Base-by-base conservation (phyloP, 805 yeast genomes). In the Candida nanaspora region DNA sequence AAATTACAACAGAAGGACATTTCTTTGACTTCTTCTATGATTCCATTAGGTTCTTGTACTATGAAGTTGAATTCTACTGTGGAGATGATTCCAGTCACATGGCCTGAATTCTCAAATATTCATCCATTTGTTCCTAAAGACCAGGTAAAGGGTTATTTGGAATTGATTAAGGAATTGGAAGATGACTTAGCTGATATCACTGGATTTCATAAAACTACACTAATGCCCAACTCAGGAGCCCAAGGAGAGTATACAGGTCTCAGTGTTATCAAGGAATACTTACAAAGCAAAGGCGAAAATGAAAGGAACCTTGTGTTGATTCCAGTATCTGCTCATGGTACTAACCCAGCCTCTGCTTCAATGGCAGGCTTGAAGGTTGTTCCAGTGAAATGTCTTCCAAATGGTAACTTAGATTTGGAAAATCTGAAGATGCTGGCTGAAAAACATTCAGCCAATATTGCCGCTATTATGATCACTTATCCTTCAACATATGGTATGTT, bases 191-290 rank as follows among this genome's bases (percentile, higher is more conserved):
- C 89, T 42, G 86, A 84, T 48, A 89, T 93, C 48, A 91, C 98
- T 10, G 98, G 98, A 0, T 87, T 93, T 55, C 86, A 80, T 45
- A 91, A 86, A 32, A 82, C 95, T 18, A 85, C 97, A 2, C 68
- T 86, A 44, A 94, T 87, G 81, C 98, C 98, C 47, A 93, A 93
- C 61, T 86, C 97, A 31, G 98, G 98, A 50, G 98, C 98, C 31
- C 96, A 91, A 64, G 98, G 98, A 63, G 98, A 93, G 65, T 93
- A 84, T 65, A 78, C 98, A 14, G 98, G 98, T 23, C 70, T 93
- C 45, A 77, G 94, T 44, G 87, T 88, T 35, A 91, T 93, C 50
- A 75, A 80, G 50, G 76, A 83, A 30, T 93, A 86, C 59, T 76
- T 85, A 50, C 76, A 78, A 46, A 67, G 82, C 18, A 71, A 68